Conservation (phyloP, 306 rosid species). For the apple (Malus domestica) region DNA sequence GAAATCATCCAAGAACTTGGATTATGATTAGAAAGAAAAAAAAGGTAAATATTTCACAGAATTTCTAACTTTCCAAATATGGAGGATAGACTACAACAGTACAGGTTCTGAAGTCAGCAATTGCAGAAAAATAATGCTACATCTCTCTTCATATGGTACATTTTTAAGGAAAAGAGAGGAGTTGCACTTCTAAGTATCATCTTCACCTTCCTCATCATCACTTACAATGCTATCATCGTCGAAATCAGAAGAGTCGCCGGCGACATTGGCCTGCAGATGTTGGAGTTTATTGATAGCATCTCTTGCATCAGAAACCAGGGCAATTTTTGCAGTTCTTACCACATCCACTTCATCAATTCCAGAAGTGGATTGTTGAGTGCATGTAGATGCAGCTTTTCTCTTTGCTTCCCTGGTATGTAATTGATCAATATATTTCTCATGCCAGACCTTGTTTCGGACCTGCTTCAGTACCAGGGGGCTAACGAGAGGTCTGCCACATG, state of each 20-base stretch:
- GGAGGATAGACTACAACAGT: background rate
- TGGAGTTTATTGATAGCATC: conserved; percentile 56
- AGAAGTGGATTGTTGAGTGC: background rate
- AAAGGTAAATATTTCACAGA: background rate
- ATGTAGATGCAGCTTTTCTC: conserved; percentile 41
- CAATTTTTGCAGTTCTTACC: conserved; percentile 55
- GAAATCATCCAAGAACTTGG: background rate
- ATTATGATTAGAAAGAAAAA: background rate
- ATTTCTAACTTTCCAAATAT: background rate
- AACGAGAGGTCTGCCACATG: conserved; percentile 25
- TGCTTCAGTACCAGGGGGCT: conserved; percentile 79
- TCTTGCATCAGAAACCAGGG: conserved; percentile 67
- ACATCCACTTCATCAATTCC: conserved; percentile 24
- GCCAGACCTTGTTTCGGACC: conserved; percentile 57
- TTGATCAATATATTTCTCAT: conserved; percentile 78
- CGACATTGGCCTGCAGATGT: conserved; percentile 26
- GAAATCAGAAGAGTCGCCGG: conserved; percentile 14
- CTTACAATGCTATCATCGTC: conserved; percentile 31
- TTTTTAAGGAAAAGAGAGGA: background rate
- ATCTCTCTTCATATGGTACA: background rate
- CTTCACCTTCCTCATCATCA: conserved; percentile 21
- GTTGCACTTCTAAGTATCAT: conserved; percentile 24
- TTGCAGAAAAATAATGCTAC: background rate
- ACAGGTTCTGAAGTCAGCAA: background rate
- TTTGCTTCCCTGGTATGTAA: conserved; percentile 57